These are phyloP conservation scores for Russula ochroleuca DNA, from an alignment of 768 basidiomycete species.

Conservation along the genomic window DNA sequence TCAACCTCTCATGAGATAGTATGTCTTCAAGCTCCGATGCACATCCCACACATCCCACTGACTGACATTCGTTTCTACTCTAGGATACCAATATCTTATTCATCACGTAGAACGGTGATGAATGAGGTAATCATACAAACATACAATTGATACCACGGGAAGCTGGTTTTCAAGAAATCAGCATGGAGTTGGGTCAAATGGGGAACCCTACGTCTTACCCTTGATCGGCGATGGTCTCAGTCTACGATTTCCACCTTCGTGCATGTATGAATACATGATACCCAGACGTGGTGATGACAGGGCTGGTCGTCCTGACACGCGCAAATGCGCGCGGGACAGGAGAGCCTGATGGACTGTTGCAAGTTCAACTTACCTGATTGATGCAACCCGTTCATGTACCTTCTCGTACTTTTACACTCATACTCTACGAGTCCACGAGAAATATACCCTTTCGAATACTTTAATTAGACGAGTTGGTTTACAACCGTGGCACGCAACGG, in stretches of 20 bases:
- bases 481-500: neutral
- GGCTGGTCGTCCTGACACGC: neutral
- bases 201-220: no score
- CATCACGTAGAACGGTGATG: neutral
- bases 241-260: neutral
- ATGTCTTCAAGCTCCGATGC: neutral
- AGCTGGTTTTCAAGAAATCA: neutral
- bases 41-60: neutral
- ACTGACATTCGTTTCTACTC: neutral
- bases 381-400: neutral
- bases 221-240: neutral
- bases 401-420: neutral
- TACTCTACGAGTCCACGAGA: neutral
- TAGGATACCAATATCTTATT: neutral
- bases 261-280: neutral
- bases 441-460: neutral
- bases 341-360: neutral
- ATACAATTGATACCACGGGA: no score
- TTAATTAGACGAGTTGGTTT: neutral
- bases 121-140: neutral
- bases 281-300: neutral
- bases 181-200: neutral
- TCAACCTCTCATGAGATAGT: conserved; percentile 6
- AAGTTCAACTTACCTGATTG: no score
- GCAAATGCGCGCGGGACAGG: neutral